Base-by-base conservation (phyloP, 2,329 filamentous ascomycete genomes). In the Myrmaecium sp. region DNA sequence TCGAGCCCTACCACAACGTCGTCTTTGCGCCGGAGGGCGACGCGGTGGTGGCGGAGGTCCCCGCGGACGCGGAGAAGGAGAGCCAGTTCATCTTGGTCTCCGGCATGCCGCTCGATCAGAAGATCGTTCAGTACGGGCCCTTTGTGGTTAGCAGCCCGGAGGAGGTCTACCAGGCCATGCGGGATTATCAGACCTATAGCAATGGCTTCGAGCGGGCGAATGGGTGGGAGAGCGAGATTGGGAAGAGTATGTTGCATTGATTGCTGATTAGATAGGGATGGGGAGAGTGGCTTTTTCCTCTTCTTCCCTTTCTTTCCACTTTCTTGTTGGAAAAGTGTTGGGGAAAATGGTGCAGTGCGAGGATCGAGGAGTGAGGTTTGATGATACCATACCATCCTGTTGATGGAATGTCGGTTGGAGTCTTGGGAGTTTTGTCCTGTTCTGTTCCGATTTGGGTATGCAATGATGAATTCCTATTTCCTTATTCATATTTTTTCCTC, bases 11-110 rank as follows among this genome's bases (percentile, higher is more conserved):
- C 49, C 74, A 94, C 55, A 94, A 89, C 47, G 78, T 89, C 14
- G 80, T 94, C 5, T 93, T 95, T 44, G 74, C 82, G 41, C 67
- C 73, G 36, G 60, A 67, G 15, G 86, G 86, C 23, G 81, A 93
- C 41, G 64, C 69, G 15, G 65, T 95, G 6, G 64, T 77, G 35
- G 70, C 74, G 2, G 65, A 69, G 26, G 79, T 89, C 7, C 65
- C 70, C 3, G 66, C 67, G 8, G 66, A 64, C 23, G 79, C 77
- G 1, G 62, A 65, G 18, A 62, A 67, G 38, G 56, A 48, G 13
- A 60, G 64, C 2, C 55, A 69, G 27, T 63, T 78, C 40, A 68
- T 89, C 23, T 57, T 92, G 17, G 64, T 89, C 10, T 79, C 81
- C 0, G 82, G 83, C 7, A 66, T 78, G 37, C 81, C 83, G 57